Evolutionary conservation across 495 filamentous ascomycete species (phyloP).

Genomic region (Neurospora hispaniola): DNA sequence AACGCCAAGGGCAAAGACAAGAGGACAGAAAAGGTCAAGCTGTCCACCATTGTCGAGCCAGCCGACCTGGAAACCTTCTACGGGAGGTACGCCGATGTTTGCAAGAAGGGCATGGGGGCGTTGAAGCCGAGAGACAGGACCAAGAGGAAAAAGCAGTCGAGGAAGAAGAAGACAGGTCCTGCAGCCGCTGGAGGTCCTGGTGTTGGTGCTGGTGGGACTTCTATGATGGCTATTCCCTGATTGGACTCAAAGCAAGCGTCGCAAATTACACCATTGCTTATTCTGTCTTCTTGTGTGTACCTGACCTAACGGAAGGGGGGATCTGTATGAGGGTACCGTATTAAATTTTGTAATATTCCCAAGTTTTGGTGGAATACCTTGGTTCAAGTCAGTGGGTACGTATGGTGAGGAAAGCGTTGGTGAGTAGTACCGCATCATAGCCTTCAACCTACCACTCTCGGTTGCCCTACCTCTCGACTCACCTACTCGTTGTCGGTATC

Average conservation of each 20-base stretch:
- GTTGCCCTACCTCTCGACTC: too few species aligned
- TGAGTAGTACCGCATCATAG: background rate
- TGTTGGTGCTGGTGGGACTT: background rate
- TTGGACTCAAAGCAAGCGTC: background rate
- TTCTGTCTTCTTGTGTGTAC: background rate
- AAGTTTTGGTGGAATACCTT: background rate
- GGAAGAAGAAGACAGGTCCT: slow-evolving; percentile 52
- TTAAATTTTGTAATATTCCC: background rate
- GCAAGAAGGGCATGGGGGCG: slow-evolving; percentile 71
- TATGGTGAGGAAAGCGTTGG: background rate
- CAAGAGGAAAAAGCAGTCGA: slow-evolving; percentile 67
- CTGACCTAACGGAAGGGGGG: background rate
- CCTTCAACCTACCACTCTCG: background rate
- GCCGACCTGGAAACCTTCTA: slow-evolving; percentile 73
- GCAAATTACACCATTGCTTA: background rate
- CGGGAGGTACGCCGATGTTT: slow-evolving; percentile 78
- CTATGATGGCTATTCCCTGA: background rate
- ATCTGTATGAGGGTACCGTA: background rate
- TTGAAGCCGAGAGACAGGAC: slow-evolving; percentile 90
- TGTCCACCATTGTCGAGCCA: slow-evolving; percentile 73
- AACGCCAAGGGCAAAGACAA: slow-evolving; percentile 54
- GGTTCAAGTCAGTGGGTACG: background rate
- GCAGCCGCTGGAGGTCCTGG: slow-evolving; percentile 10
- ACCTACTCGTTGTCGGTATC: too few species aligned
- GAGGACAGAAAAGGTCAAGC: slow-evolving; percentile 55